phyloP scores from a whole-genome alignment of 2,329 filamentous ascomycete species.

The Venturia nashicola region DNA sequence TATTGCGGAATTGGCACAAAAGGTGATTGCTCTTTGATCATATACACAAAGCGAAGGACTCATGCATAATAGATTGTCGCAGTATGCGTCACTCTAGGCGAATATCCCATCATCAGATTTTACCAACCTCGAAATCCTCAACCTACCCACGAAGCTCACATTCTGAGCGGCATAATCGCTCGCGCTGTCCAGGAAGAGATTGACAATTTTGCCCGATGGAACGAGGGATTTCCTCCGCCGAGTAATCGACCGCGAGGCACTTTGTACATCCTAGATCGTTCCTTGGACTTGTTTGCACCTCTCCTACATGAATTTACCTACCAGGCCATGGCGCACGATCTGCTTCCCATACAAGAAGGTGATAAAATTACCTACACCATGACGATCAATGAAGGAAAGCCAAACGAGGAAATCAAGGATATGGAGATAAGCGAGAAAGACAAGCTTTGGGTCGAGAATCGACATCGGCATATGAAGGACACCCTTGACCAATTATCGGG shows the following conservation, averaged over 20 bases:
- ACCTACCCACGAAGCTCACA: slow-evolving; percentile 72
- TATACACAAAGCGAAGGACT: background rate
- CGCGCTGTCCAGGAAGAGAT: slow-evolving; percentile 85
- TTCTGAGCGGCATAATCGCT: slow-evolving; percentile 78
- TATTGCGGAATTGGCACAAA: slow-evolving; percentile 75
- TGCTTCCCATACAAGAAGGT: slow-evolving; percentile 75
- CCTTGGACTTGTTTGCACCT: slow-evolving; percentile 83
- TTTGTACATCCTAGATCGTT: slow-evolving; percentile 77
- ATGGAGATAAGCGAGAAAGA: slow-evolving; percentile 87
- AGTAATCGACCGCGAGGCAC: slow-evolving; percentile 67
- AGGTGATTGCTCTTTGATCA: slow-evolving; percentile 40
- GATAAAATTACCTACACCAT: slow-evolving; percentile 84
- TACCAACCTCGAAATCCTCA: slow-evolving; percentile 63
- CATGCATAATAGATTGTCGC: slow-evolving; percentile 54
- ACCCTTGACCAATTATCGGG: slow-evolving; percentile 86
- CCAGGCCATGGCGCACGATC: slow-evolving; percentile 93
- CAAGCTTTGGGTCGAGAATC: slow-evolving; percentile 87
- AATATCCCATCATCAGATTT: slow-evolving; percentile 88
- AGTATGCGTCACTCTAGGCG: slow-evolving; percentile 81
- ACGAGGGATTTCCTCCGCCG: slow-evolving; percentile 74
- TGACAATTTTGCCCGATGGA: slow-evolving; percentile 75
- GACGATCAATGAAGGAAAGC: slow-evolving; percentile 59
- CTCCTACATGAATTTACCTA: slow-evolving; percentile 95
- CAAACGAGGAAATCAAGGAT: slow-evolving; percentile 67
- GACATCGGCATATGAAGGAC: slow-evolving; percentile 96